These are phyloP conservation scores for Fusarium sp. DNA, from an alignment of 2,329 filamentous ascomycete species.

Conservation along the genomic window DNA sequence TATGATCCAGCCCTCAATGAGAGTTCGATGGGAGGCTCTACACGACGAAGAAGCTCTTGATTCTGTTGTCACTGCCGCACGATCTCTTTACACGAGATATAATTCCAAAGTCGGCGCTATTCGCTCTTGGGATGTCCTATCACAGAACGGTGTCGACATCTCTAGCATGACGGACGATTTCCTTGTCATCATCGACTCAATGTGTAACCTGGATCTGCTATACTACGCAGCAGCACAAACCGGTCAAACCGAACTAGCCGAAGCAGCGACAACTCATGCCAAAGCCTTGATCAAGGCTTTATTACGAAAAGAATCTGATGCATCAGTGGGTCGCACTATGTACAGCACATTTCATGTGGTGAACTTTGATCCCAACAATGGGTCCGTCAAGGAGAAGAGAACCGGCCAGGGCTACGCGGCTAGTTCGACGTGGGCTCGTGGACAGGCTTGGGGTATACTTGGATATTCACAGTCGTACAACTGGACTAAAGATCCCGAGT, in stretches of 20 bases:
- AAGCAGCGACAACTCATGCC: conserved; percentile 58
- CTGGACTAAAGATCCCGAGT: conserved; percentile 63
- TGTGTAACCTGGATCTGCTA: conserved; percentile 59
- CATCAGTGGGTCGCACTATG: conserved; percentile 27
- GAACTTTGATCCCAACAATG: conserved; percentile 63
- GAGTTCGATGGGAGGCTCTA: conserved; percentile 64
- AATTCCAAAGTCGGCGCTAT: conserved; percentile 62
- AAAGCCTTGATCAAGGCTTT: conserved; percentile 58
- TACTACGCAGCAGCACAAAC: conserved; percentile 56
- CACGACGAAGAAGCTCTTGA: conserved; percentile 57
- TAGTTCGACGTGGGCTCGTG: conserved; percentile 66
- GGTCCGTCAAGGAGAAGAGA: conserved; percentile 60
- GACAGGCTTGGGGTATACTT: conserved; percentile 67
- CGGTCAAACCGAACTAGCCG: conserved; percentile 46
- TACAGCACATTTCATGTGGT: conserved; percentile 64
- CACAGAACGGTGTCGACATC: conserved; percentile 52
- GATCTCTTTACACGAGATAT: conserved; percentile 61
- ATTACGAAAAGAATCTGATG: conserved; percentile 55
- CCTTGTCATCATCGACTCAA: conserved; percentile 61
- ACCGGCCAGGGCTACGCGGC: conserved; percentile 66
- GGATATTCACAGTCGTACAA: conserved; percentile 65
- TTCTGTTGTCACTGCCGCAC: conserved; percentile 61
- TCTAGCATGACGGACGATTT: conserved; percentile 55
- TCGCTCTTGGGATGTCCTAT: conserved; percentile 63
- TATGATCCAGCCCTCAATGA: conserved; percentile 66